Percentiles rank a stretch among this genome's conserved stretches.
phyloP scores from a whole-genome alignment of 257 asterid genomes.

The Lantana camara region DNA sequence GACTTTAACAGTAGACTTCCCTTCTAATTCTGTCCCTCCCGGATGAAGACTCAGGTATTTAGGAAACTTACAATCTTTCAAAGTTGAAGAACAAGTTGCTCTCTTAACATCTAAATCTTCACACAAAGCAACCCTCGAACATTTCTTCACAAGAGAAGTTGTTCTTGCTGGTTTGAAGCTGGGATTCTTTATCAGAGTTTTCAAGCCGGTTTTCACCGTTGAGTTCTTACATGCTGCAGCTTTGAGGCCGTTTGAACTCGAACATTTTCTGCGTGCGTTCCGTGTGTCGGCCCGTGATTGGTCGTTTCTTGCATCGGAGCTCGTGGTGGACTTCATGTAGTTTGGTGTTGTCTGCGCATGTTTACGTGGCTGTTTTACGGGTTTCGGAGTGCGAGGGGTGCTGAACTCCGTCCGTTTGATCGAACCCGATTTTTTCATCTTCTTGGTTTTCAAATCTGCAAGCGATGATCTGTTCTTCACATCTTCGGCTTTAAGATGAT shows the following conservation, averaged over 20 bases:
- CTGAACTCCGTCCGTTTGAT: slow-evolving; percentile 37
- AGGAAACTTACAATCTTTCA: slow-evolving; percentile 79
- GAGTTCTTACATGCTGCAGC: not conserved
- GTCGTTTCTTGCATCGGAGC: slow-evolving; percentile 82
- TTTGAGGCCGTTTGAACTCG: slow-evolving; percentile 30
- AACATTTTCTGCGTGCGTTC: slow-evolving; percentile 29
- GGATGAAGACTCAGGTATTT: slow-evolving; percentile 53
- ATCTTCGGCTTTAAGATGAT: slow-evolving; percentile 43
- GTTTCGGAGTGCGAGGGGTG: slow-evolving; percentile 30
- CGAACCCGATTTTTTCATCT: slow-evolving; percentile 75
- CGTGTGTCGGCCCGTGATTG: slow-evolving; percentile 34
- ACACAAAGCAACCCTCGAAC: slow-evolving; percentile 41
- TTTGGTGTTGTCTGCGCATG: slow-evolving; percentile 49
- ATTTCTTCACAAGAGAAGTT: slow-evolving; percentile 35
- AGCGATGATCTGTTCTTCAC: slow-evolving; percentile 38
- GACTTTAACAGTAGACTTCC: slow-evolving; percentile 66
- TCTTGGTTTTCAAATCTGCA: slow-evolving; percentile 58
- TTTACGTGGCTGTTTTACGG: slow-evolving; percentile 25
- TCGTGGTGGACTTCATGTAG: slow-evolving; percentile 86
- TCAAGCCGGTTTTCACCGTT: slow-evolving; percentile 32
- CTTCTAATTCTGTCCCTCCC: slow-evolving; percentile 66
- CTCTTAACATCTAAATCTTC: slow-evolving; percentile 44
- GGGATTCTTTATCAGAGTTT: slow-evolving; percentile 53
- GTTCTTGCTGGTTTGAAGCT: slow-evolving; percentile 65
- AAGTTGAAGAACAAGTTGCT: slow-evolving; percentile 81